A percentile compares a stretch with the other conserved stretches of the same genome.
Evolutionary conservation across 441 rosid species (phyloP).

Genomic region (Populus hybrid): DNA sequence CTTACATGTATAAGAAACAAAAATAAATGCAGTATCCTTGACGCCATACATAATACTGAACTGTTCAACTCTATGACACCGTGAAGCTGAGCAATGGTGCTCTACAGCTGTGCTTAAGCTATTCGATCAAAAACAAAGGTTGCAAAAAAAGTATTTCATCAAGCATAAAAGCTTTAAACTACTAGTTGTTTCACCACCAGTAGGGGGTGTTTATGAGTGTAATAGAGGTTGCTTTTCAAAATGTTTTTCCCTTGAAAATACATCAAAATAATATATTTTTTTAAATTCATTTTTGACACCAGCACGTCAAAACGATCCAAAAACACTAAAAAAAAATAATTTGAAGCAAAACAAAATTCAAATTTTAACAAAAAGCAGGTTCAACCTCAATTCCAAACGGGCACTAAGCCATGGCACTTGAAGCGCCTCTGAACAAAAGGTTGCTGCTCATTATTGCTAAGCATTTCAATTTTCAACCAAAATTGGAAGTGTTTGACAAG

Average conservation of each 20-base stretch:
- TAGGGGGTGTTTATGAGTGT: too few species aligned
- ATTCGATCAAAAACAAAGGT: not conserved
- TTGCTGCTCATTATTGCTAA: not conserved
- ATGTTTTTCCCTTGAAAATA: too few species aligned
- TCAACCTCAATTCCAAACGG: too few species aligned
- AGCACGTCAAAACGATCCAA: too few species aligned
- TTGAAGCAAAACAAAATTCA: too few species aligned
- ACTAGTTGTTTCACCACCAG: not conserved
- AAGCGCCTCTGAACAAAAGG: not conserved
- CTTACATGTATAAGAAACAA: not conserved
- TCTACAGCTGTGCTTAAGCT: not conserved
- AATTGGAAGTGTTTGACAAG: not conserved
- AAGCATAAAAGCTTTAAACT: not conserved
- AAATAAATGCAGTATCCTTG: not conserved
- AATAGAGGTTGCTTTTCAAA: too few species aligned
- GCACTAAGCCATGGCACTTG: not conserved
- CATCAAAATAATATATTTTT: too few species aligned
- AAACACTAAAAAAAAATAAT: too few species aligned
- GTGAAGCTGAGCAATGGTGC: not conserved
- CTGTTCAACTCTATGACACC: not conserved
- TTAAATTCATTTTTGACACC: too few species aligned
- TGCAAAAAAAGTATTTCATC: not conserved
- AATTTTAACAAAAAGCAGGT: too few species aligned
- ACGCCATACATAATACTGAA: not conserved
- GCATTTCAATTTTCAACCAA: not conserved